These are phyloP conservation scores for Lentinula sp. DNA, from an alignment of 768 basidiomycete species.

Conservation along the genomic window DNA sequence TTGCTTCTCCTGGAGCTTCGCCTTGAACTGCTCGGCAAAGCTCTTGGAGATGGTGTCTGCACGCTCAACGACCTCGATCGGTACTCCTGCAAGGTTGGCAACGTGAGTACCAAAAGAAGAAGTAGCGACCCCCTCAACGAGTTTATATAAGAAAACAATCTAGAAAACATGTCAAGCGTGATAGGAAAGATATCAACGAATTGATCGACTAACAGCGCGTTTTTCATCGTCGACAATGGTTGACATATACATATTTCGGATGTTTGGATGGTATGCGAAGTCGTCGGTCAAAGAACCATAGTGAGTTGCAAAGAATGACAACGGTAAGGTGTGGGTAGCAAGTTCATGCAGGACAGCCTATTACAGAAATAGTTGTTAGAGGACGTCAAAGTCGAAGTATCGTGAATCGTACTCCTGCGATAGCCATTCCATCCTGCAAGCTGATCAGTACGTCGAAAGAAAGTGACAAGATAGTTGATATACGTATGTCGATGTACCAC, in stretches of 20 bases:
- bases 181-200: not conserved
- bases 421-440: slow-evolving; percentile 92
- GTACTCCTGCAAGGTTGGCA: slow-evolving; percentile 91
- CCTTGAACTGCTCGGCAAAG: slow-evolving; percentile 85
- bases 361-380: not conserved
- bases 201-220: slow-evolving; percentile 53
- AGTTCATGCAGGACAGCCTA: slow-evolving; percentile 92
- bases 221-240: slow-evolving; percentile 92
- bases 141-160: slow-evolving; percentile 94
- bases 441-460: slow-evolving; percentile 3
- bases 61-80: slow-evolving; percentile 75
- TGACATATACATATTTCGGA: slow-evolving; percentile 93
- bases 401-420: slow-evolving; percentile 64
- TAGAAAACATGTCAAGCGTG: slow-evolving; percentile 21
- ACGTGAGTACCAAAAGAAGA: slow-evolving; percentile 94
- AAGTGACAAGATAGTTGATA: slow-evolving; percentile 10
- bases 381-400: not conserved
- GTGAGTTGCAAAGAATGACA: slow-evolving; percentile 97
- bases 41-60: slow-evolving; percentile 84
- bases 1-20: slow-evolving; percentile 64
- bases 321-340: slow-evolving; percentile 84
- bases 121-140: slow-evolving; percentile 80
- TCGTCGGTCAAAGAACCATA: slow-evolving; percentile 96
- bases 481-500: slow-evolving; percentile 94
- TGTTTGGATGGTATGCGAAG: slow-evolving; percentile 86